phyloP scores from a whole-genome alignment of 208 protist species.

The Balamuthia mandrillaris region DNA sequence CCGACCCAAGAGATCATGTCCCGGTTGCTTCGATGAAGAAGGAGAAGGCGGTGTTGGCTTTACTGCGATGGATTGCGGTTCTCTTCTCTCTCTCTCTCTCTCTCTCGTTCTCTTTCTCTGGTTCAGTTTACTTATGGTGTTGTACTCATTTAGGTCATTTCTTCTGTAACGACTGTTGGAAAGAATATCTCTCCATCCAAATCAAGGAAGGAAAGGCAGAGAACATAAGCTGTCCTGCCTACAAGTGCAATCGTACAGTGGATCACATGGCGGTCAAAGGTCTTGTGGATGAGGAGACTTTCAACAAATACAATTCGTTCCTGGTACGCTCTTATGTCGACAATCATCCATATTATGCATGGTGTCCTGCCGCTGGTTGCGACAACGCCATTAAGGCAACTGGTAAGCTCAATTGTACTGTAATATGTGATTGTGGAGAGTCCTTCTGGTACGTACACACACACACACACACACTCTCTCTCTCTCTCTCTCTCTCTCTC shows the following conservation, averaged over 20 bases:
- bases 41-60: not conserved
- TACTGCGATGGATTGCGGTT: not conserved
- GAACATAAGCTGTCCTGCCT: not conserved
- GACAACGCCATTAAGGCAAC: conserved; percentile 1
- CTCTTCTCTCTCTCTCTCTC: not conserved
- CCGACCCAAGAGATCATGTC: not conserved
- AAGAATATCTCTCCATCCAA: conserved; percentile 6
- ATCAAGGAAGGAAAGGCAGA: conserved; percentile 7
- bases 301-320: conserved; percentile 29
- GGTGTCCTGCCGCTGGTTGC: conserved; percentile 1
- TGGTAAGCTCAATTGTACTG: not conserved
- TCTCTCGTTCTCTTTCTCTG: not conserved
- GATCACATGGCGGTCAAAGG: not conserved
- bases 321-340: conserved; percentile 1
- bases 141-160: no score
- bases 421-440: not conserved
- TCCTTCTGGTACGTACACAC: conserved; percentile 16
- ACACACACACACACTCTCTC: no score
- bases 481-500: no score
- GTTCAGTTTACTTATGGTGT: not conserved
- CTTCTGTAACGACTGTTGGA: conserved; percentile 5
- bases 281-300: not conserved
- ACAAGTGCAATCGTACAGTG: not conserved
- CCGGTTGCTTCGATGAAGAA: not conserved
- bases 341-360: not conserved